These are phyloP conservation scores for Yarrowia keelungensis DNA, from an alignment of 805 yeast species.

Conservation along the genomic window DNA sequence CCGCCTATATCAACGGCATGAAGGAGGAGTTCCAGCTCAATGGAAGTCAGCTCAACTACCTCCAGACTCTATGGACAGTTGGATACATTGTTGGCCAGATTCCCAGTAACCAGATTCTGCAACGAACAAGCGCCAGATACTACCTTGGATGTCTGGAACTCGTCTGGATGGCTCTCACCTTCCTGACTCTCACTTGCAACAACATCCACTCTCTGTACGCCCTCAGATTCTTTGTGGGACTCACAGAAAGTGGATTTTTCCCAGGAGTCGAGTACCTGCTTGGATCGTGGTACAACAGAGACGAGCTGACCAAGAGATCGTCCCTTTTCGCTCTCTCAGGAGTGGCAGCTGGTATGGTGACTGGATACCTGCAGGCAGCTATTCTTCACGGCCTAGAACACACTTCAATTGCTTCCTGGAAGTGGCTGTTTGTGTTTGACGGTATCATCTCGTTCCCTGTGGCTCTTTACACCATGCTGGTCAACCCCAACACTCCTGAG, in stretches of 20 bases:
- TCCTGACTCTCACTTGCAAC: slow-evolving; percentile 50
- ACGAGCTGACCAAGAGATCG: slow-evolving; percentile 45
- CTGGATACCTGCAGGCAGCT: slow-evolving; percentile 14
- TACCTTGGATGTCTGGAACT: slow-evolving; percentile 49
- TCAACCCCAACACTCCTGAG: slow-evolving; percentile 23
- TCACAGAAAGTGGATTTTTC: slow-evolving; percentile 55
- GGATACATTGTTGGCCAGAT: slow-evolving; percentile 45
- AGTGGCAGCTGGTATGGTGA: slow-evolving; percentile 17
- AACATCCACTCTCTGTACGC: slow-evolving; percentile 49
- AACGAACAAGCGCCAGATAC: slow-evolving; percentile 51
- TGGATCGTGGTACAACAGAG: slow-evolving; percentile 49
- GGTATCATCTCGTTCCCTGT: slow-evolving; percentile 29
- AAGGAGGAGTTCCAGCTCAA: slow-evolving; percentile 54
- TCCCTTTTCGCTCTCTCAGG: slow-evolving; percentile 23
- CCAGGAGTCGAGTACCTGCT: slow-evolving; percentile 53
- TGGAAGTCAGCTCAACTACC: slow-evolving; percentile 56
- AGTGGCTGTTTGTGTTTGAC: slow-evolving; percentile 32
- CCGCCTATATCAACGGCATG: slow-evolving; percentile 59
- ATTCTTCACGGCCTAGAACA: slow-evolving; percentile 10
- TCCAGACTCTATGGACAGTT: slow-evolving; percentile 46
- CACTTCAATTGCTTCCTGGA: slow-evolving; percentile 21
- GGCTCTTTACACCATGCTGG: slow-evolving; percentile 25
- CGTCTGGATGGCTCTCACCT: slow-evolving; percentile 51
- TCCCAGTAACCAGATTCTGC: slow-evolving; percentile 44
- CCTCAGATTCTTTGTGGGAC: slow-evolving; percentile 54